These are phyloP conservation scores for Nicotiana paniculata DNA, from an alignment of 257 asterid species.

Conservation along the genomic window DNA sequence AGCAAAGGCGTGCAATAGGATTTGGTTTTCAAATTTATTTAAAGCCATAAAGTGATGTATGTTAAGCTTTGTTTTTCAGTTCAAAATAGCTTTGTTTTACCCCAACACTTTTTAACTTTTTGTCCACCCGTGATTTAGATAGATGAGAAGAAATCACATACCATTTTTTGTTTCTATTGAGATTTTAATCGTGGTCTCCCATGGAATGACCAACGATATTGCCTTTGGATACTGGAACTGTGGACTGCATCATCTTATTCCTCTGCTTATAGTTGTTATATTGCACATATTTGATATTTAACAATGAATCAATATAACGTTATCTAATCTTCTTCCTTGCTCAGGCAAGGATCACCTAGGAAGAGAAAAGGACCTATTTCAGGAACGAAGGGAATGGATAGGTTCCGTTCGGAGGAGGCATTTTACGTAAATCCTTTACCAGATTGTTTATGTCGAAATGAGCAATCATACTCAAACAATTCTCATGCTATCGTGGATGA, in stretches of 20 bases:
- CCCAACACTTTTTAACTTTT: neutral
- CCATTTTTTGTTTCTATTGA: no score
- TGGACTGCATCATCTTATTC: neutral
- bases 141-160: no score
- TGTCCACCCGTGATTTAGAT: no score
- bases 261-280: neutral
- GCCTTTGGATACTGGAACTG: neutral
- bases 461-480: constrained; percentile 12
- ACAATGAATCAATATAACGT: neutral
- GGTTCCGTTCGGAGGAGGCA: constrained; percentile 86
- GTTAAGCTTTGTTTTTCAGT: neutral
- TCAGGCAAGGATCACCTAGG: constrained; percentile 93
- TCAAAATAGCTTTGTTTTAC: neutral
- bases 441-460: constrained; percentile 72
- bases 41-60: neutral
- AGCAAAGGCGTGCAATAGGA: neutral
- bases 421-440: constrained; percentile 89
- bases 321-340: neutral
- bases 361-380: constrained; percentile 83
- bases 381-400: constrained; percentile 72
- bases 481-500: constrained; percentile 22
- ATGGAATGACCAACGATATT: neutral
- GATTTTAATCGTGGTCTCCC: no score
- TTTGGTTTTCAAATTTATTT: neutral
- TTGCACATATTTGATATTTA: neutral